Evolutionary conservation across 2,329 filamentous ascomycete species (phyloP).

Genomic region (Nigrograna mackinnonii): DNA sequence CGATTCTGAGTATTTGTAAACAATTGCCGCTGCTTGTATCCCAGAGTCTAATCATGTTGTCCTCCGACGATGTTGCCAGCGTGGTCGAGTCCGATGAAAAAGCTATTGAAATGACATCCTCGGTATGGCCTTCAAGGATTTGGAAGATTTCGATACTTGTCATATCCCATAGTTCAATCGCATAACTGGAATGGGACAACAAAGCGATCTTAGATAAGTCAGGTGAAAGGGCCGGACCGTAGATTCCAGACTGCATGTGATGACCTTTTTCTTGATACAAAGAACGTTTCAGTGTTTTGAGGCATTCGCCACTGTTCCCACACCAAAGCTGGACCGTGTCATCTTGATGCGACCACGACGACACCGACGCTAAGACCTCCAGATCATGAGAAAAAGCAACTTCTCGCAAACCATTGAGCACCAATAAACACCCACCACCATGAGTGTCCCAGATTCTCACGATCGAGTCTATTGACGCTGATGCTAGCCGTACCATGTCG

Average conservation of each 20-base stretch:
- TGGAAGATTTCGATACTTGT: conserved; percentile 8
- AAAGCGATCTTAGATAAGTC: too few relatives aligned
- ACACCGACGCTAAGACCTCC: conserved; percentile 3
- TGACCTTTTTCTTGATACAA: too few relatives aligned
- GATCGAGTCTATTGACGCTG: conserved; percentile 10
- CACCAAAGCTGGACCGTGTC: conserved; percentile 6
- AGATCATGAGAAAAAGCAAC: conserved; percentile 1
- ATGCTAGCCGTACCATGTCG: conserved; percentile 9
- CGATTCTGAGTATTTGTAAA: conserved; percentile 9
- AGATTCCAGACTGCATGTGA: too few relatives aligned
- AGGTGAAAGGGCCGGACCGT: too few relatives aligned
- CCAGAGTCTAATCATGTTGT: conserved; percentile 15
- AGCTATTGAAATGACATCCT: conserved; percentile 13
- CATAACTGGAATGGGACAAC: too few relatives aligned
- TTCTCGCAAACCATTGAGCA: conserved; percentile 14
- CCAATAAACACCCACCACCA: conserved; percentile 7
- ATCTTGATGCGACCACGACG: too few relatives aligned
- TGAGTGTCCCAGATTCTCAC: conserved; percentile 19
- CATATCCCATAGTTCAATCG: conserved; percentile 19
- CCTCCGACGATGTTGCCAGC: conserved; percentile 16
- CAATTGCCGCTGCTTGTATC: conserved; percentile 8
- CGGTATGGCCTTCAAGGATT: conserved; percentile 18
- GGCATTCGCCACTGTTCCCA: conserved; percentile 2
- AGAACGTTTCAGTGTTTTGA: conserved; percentile 4
- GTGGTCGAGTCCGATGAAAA: conserved; percentile 21